Conservation (phyloP, 768 basidiomycete genomes). For the Boletus vermiculosoides region DNA sequence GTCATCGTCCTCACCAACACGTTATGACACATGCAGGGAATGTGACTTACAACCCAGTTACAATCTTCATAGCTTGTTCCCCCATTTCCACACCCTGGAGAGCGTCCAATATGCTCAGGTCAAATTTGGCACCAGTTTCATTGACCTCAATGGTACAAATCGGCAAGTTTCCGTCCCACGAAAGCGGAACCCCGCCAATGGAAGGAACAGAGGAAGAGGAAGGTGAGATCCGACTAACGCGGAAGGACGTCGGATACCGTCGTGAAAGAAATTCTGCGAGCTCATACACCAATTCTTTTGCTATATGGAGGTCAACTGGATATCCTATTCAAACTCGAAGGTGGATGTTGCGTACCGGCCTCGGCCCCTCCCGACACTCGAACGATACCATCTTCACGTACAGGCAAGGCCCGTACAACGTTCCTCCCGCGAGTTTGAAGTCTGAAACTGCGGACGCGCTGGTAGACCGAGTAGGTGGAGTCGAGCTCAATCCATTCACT, state of each 20-base stretch:
- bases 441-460: constrained; percentile 55
- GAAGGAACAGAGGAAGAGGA: constrained; percentile 12
- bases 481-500: constrained; percentile 75
- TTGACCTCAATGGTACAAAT: constrained; percentile 53
- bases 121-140: constrained; percentile 48
- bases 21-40: neutral
- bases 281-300: constrained; percentile 66
- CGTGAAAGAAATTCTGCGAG: constrained; percentile 62
- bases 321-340: neutral
- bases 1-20: constrained; percentile 7
- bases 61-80: constrained; percentile 59
- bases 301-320: constrained; percentile 33
- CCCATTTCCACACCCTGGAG: constrained; percentile 25
- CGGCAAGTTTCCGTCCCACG: constrained; percentile 44
- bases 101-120: constrained; percentile 38
- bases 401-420: constrained; percentile 46
- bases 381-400: constrained; percentile 40
- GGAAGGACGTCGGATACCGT: constrained; percentile 60
- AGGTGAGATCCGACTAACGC: constrained; percentile 40
- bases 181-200: constrained; percentile 26
- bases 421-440: constrained; percentile 49
- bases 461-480: constrained; percentile 51
- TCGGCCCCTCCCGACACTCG: constrained; percentile 29
- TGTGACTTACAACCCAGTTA: constrained; percentile 55
- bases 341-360: constrained; percentile 23